Evolutionary conservation across 2,329 filamentous ascomycete genomes (phyloP).

Genomic region (Raffaelea albimanens): DNA sequence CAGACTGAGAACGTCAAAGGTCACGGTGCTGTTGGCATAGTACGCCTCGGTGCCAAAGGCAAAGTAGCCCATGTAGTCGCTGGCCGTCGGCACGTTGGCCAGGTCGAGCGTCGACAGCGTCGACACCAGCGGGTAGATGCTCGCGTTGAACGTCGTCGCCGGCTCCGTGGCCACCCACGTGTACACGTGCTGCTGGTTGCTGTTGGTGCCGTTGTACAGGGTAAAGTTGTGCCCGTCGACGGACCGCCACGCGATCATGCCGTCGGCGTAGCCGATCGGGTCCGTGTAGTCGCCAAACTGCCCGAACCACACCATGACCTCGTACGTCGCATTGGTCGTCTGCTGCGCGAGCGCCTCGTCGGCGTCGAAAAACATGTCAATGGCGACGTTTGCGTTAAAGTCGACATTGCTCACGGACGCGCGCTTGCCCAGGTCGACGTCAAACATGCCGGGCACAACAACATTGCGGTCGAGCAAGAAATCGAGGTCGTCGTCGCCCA

Average conservation of each 20-base stretch:
- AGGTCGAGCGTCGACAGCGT: constrained; percentile 25
- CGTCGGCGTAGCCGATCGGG: constrained; percentile 27
- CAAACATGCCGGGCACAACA: background rate
- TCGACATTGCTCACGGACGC: constrained; percentile 14
- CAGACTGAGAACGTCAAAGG: constrained; percentile 32
- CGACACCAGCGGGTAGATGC: constrained; percentile 34
- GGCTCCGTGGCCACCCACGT: constrained; percentile 35
- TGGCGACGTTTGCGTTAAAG: constrained; percentile 43
- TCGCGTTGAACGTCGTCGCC: constrained; percentile 33
- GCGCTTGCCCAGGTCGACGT: background rate
- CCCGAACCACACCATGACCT: constrained; percentile 9
- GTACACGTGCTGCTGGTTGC: constrained; percentile 32
- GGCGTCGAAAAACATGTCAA: constrained; percentile 49
- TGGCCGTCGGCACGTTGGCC: constrained; percentile 23
- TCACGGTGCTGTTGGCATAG: constrained; percentile 31
- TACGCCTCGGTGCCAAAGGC: constrained; percentile 44
- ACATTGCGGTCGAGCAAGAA: too few relatives aligned
- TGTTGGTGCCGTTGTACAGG: constrained; percentile 33
- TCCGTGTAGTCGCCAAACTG: constrained; percentile 2
- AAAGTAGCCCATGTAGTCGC: constrained; percentile 42
- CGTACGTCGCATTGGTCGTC: constrained; percentile 3
- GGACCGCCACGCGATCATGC: constrained; percentile 22
- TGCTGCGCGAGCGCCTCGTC: constrained; percentile 17
- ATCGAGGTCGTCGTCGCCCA: background rate
- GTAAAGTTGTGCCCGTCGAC: constrained; percentile 32